Evolutionary conservation across 164 flowering plant species (phyloP).

Genomic region (Dillenia suffruticosa): DNA sequence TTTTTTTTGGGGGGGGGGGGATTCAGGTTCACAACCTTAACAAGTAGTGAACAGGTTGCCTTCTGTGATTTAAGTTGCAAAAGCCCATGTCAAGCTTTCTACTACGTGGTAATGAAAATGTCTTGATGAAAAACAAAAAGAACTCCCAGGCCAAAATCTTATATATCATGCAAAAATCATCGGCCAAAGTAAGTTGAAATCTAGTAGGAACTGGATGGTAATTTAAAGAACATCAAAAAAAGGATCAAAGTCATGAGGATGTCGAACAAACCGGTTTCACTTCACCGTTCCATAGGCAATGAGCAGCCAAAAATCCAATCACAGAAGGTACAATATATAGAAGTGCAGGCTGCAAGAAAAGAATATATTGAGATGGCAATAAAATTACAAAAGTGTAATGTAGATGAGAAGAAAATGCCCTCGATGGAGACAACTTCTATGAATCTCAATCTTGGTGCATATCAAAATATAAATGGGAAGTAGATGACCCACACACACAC

Average conservation of each 20-base stretch:
- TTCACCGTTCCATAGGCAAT: conserved; percentile 88
- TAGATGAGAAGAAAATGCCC: not conserved
- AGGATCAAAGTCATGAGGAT: not conserved
- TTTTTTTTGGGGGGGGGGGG: no score
- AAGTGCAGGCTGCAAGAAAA: conserved; percentile 80
- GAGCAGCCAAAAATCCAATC: conserved; percentile 81
- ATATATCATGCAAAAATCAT: no score
- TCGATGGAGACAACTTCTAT: no score
- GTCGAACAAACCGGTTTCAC: conserved; percentile 70
- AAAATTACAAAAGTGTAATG: not conserved
- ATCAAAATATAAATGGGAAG: no score
- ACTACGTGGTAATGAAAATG: not conserved
- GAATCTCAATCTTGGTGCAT: no score
- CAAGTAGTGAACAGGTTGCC: no score
- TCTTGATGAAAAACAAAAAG: not conserved
- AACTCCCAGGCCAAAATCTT: no score
- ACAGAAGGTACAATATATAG: conserved; percentile 92
- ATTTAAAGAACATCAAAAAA: not conserved
- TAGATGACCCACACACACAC: not conserved
- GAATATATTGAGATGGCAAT: not conserved
- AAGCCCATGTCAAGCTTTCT: not conserved
- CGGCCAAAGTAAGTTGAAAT: not conserved
- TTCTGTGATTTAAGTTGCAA: not conserved
- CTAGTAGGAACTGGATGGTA: not conserved
- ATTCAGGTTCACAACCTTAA: no score